Percentiles rank a stretch among this genome's conserved stretches.
Evolutionary conservation across 2,329 filamentous ascomycete species (phyloP).

Genomic region (Calonectria leucothoes): DNA sequence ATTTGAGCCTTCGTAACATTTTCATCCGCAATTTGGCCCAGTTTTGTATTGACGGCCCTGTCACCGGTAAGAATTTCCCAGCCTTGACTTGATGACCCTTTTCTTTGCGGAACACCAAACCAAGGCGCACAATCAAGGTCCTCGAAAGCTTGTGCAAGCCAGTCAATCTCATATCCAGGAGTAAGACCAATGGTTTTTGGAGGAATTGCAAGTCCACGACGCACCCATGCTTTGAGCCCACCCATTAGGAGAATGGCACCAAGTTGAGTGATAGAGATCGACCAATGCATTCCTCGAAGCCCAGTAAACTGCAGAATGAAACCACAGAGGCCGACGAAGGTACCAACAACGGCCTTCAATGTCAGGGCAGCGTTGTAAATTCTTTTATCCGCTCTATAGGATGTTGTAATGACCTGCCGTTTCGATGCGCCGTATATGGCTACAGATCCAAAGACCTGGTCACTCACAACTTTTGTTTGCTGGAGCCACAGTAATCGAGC

Average conservation of each 20-base stretch:
- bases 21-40: too few relatives aligned
- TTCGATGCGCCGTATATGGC: constrained; percentile 17
- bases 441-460: constrained; percentile 44
- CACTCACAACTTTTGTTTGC: constrained; percentile 35
- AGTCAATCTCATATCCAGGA: not conserved
- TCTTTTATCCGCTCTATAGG: not conserved
- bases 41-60: too few relatives aligned
- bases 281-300: not conserved
- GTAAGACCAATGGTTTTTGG: not conserved
- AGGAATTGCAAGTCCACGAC: not conserved
- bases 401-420: not conserved
- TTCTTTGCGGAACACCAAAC: not conserved
- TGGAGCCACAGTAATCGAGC: constrained; percentile 45
- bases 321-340: not conserved
- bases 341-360: not conserved
- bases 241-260: not conserved
- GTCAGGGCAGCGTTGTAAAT: not conserved
- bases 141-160: not conserved
- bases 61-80: not conserved
- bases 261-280: not conserved
- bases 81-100: not conserved
- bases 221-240: not conserved
- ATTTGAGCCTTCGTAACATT: not conserved
- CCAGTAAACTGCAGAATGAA: not conserved
- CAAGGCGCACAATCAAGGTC: not conserved